A percentile compares a stretch with the other conserved stretches of the same genome.
phyloP scores from a whole-genome alignment of 2,329 filamentous ascomycete genomes.

The Fusarium tanahbumbuense region DNA sequence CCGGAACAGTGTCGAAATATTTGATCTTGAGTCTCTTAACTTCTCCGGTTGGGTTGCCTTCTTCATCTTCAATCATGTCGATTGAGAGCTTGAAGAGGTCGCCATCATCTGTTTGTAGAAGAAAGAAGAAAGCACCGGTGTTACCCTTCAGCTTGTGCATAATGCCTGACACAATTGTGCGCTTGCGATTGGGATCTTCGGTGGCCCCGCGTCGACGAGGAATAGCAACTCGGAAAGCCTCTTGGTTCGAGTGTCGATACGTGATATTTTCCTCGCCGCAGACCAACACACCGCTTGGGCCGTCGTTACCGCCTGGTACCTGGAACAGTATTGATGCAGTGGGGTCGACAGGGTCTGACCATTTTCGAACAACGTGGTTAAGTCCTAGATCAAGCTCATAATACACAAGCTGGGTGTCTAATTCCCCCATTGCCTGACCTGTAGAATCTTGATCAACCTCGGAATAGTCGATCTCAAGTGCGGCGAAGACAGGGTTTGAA shows the following conservation, averaged over 20 bases:
- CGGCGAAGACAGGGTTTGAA: conserved; percentile 95
- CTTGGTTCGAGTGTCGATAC: conserved; percentile 96
- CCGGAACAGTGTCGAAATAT: conserved; percentile 96
- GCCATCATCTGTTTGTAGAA: conserved; percentile 96
- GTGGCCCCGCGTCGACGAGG: conserved; percentile 87
- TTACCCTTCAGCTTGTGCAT: conserved; percentile 93
- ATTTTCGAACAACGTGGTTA: conserved; percentile 96
- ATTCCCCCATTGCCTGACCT: conserved; percentile 81
- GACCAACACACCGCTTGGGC: conserved; percentile 93
- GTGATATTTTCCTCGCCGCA: conserved; percentile 95
- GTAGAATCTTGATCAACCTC: conserved; percentile 92
- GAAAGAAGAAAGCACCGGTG: conserved; percentile 92
- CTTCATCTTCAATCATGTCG: conserved; percentile 86
- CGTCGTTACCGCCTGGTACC: conserved; percentile 92
- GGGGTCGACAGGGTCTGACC: conserved; percentile 93
- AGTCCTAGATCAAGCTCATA: conserved; percentile 97
- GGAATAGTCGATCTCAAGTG: conserved; percentile 91
- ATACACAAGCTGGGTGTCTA: conserved; percentile 93
- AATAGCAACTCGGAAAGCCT: conserved; percentile 88
- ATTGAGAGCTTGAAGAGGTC: conserved; percentile 97
- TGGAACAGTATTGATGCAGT: conserved; percentile 92
- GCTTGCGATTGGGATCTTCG: conserved; percentile 91
- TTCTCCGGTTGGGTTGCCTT: conserved; percentile 81
- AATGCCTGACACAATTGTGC: conserved; percentile 88
- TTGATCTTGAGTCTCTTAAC: conserved; percentile 90